These are phyloP conservation scores for Terfezia claveryi DNA, from an alignment of 495 filamentous ascomycete species.

Conservation along the genomic window DNA sequence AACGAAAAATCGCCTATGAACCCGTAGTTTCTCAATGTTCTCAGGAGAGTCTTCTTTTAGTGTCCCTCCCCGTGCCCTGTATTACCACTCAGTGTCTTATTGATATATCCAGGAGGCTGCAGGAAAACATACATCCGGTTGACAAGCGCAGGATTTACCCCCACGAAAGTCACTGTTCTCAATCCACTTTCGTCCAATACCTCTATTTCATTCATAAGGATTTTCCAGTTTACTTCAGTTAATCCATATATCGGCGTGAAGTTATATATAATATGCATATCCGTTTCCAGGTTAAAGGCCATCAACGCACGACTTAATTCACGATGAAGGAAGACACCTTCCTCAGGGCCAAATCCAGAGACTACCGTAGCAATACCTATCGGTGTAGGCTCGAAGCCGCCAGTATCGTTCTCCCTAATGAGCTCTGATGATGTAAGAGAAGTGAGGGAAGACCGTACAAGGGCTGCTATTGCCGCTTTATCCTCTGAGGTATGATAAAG, in stretches of 20 bases:
- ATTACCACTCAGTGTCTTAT: neutral
- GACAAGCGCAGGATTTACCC: slow-evolving; percentile 45
- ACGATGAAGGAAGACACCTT: slow-evolving; percentile 51
- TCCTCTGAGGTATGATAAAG: slow-evolving; percentile 32
- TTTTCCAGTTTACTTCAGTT: slow-evolving; percentile 43
- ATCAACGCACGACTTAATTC: slow-evolving; percentile 45
- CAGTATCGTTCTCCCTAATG: slow-evolving; percentile 30
- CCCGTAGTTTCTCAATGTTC: slow-evolving; percentile 36
- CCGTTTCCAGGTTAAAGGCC: slow-evolving; percentile 64
- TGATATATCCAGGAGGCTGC: neutral
- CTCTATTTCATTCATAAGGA: slow-evolving; percentile 50
- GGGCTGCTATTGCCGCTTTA: slow-evolving; percentile 22
- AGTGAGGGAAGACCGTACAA: slow-evolving; percentile 33
- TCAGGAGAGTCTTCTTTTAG: slow-evolving; percentile 40
- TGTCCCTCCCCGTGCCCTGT: slow-evolving; percentile 45
- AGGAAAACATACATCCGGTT: slow-evolving; percentile 39
- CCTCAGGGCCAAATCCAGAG: slow-evolving; percentile 50
- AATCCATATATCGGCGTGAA: slow-evolving; percentile 51
- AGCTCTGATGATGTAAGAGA: slow-evolving; percentile 33
- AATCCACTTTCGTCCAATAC: slow-evolving; percentile 46
- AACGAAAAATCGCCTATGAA: slow-evolving; percentile 59
- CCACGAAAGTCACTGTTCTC: slow-evolving; percentile 44
- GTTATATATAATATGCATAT: slow-evolving; percentile 66
- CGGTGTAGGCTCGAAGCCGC: slow-evolving; percentile 35
- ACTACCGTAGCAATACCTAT: slow-evolving; percentile 53